Base-by-base conservation (phyloP, 768 basidiomycete genomes). In the Roridomyces roridus region DNA sequence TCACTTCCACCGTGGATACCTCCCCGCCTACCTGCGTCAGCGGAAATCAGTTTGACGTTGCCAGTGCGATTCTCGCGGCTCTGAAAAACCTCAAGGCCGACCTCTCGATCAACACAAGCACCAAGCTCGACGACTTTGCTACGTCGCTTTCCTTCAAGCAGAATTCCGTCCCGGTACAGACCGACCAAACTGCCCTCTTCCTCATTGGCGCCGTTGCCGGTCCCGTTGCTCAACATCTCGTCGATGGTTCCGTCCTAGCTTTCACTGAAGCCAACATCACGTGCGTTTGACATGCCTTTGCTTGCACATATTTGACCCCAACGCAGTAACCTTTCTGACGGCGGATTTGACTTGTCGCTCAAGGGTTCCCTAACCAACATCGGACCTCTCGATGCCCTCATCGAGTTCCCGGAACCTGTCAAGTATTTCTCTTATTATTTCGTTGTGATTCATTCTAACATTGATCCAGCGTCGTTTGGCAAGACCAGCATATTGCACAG, bases 171-270 rank as follows among this genome's bases (percentile, higher is more conserved):
- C 61, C 61, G 4, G 57, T 63, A 11, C 55, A 88, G 83, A 86
- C 84, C 2, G 89, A 90, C 67, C 65, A 78, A 57, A 85, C 85
- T 2, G 82, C 80, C 0, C 70, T 91, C 23, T 88, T 82, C 70
- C 77, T 90, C 46, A 85, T 90, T 36, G 86, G 87, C n/a, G 86
- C 83, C 4, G 86, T 90, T 26, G 85, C 87, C 37, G 85, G 80
- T 17, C 86, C 88, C 14, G 73, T 87, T 25, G 81, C 85, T 3
- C 89, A 89, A 68, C 74, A 78, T 61, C 77, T 91, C 15, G 88
- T 91, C 23, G 80, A 85, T 43, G 76, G 75, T 18, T 77, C 88
- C 0, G 59, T 74, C 6, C 67, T 91, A 45, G 72, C 74, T 8
- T 90, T 89, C 67, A 76, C 65, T 26, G 73, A 77, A 41, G 89